Evolutionary conservation across 2,329 filamentous ascomycete species (phyloP).

Genomic region (Hymenoscyphus repandus): DNA sequence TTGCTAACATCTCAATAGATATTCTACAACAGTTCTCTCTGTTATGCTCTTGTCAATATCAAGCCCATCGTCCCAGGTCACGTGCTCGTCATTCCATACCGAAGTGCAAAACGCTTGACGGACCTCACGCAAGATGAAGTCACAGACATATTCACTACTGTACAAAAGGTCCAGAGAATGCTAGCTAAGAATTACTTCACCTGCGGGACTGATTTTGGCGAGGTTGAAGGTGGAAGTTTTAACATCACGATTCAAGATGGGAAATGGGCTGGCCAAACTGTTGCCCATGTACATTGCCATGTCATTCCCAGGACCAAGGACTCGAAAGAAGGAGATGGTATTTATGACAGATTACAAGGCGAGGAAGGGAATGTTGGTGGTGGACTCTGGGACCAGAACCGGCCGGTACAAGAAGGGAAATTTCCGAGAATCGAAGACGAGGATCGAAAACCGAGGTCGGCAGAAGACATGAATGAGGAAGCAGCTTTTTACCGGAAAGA

Average conservation of each 20-base stretch:
- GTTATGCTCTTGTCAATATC: constrained; percentile 89
- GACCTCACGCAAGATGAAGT: constrained; percentile 29
- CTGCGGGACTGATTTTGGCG: constrained; percentile 39
- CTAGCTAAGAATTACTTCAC: constrained; percentile 55
- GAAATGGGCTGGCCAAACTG: constrained; percentile 83
- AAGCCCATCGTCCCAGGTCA: constrained; percentile 92
- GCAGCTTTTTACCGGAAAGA: constrained; percentile 42
- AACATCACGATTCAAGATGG: constrained; percentile 97
- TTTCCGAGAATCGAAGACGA: constrained; percentile 71
- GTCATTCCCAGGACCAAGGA: constrained; percentile 69
- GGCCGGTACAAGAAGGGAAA: constrained; percentile 46
- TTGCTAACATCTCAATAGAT: constrained; percentile 49
- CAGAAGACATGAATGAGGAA: constrained; percentile 75
- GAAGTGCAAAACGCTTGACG: constrained; percentile 60
- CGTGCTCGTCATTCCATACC: constrained; percentile 78
- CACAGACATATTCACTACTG: constrained; percentile 80
- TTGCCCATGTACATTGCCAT: constrained; percentile 89
- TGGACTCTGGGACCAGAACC: constrained; percentile 54
- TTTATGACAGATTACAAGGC: constrained; percentile 78
- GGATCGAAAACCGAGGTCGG: constrained; percentile 58
- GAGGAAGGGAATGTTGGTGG: constrained; percentile 80
- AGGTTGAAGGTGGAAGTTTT: constrained; percentile 62
- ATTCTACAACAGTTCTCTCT: constrained; percentile 74
- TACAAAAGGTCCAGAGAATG: constrained; percentile 76
- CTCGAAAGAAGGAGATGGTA: constrained; percentile 56